Evolutionary conservation across 257 asterid genomes (phyloP), one percentile per base, ranked within the genome.

Genomic region (Henckelia pumila): DNA sequence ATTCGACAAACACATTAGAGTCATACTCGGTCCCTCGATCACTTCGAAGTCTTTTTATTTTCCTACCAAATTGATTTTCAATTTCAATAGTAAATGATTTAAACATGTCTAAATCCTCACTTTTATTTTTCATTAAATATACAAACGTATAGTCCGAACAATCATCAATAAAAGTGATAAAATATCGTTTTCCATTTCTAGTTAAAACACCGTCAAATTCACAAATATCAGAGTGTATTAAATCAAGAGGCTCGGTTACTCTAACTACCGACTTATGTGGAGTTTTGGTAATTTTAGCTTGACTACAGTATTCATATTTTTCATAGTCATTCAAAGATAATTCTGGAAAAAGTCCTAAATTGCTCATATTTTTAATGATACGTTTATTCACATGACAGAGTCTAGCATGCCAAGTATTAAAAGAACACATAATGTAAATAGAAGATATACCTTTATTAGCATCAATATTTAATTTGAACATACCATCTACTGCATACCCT

Each of bases 371-470:
- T n/a, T n/a, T n/a, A n/a, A n/a, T n/a, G n/a, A n/a, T n/a, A n/a
- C n/a, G n/a, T n/a, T n/a, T n/a, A n/a, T n/a, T n/a, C 19, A 60
- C 65, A 7, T 60, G 65, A 20, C 65, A 60, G 8, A 60, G 65
- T 60, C 65, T 60, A 9, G 65, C 65, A 60, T 60, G 35, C 65
- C 9, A 60, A 60, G 2, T 25, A 60, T 60, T 20, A 60, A 60
- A 6, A 60, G 65, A 20, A 25, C 2, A 21, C 1, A 7, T 60
- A 19, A 25, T 25, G 26, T 25, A 25, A 25, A 25, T 25, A 25
- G 26, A 25, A 25, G 26, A 25, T 3, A 25, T 3, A 25, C 1
- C 26, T 25, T 62, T 62, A 7, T 62, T 62, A 8, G 19, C 49
- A 7, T 32, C 52, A 32, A 62, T 52, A 32, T 62, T 62, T 16